Conservation (phyloP, 2,329 filamentous ascomycete species). For the Lecanicillium sp. region DNA sequence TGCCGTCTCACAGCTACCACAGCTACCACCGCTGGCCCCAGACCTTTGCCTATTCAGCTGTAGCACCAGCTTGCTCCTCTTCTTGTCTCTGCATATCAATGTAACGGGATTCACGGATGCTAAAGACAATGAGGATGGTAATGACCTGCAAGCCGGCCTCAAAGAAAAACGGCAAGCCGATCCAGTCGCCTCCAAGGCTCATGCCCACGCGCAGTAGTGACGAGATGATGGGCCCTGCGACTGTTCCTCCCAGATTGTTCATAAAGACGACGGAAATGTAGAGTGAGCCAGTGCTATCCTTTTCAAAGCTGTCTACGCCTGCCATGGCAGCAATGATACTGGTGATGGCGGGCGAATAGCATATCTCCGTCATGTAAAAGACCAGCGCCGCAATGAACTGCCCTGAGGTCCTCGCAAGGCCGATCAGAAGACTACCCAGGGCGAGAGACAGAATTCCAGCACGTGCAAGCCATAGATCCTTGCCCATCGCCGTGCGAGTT, state of each 20-base stretch:
- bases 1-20: too few species aligned
- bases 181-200: slow-evolving; percentile 5
- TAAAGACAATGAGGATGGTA: slow-evolving; percentile 11
- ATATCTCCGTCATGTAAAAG: slow-evolving; percentile 6
- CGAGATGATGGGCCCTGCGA: slow-evolving; percentile 4
- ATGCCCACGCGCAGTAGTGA: slow-evolving; percentile 6
- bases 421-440: slow-evolving; percentile 2
- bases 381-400: slow-evolving; percentile 6
- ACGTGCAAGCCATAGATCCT: slow-evolving; percentile 6
- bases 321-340: slow-evolving; percentile 9
- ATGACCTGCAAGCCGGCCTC: slow-evolving; percentile 4
- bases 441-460: slow-evolving; percentile 5
- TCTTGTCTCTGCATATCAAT: neutral
- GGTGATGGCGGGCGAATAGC: slow-evolving; percentile 9
- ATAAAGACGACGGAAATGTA: slow-evolving; percentile 7
- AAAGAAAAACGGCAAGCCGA: slow-evolving; percentile 9
- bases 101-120: neutral
- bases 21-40: too few species aligned
- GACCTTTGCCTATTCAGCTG: neutral
- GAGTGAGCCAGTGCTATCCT: neutral
- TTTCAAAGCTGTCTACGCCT: neutral
- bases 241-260: neutral
- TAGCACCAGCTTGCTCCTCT: neutral
- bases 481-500: slow-evolving; percentile 2
- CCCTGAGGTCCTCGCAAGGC: neutral